Evolutionary conservation across 371 early-diverging fungal species (phyloP).

Genomic region (Zancudomyces culisetae): DNA sequence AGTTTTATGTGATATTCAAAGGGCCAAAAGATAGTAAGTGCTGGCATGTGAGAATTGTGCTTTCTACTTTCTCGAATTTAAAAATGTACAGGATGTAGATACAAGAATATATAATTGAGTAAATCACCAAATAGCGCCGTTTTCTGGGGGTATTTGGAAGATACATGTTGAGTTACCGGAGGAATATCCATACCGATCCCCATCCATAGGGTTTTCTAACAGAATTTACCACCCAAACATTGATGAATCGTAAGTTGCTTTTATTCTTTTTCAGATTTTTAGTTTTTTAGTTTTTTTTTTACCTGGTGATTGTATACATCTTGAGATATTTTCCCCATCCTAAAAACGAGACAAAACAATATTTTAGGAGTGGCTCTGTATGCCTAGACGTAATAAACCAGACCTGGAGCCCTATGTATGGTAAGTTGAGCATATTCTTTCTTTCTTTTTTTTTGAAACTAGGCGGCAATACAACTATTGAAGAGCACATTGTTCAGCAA

Average conservation of each 20-base stretch:
- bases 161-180: slow-evolving; percentile 96
- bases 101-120: too few relatives aligned
- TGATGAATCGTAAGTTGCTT: slow-evolving; percentile 74
- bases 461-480: too few relatives aligned
- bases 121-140: slow-evolving; percentile 72
- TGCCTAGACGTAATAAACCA: slow-evolving; percentile 99
- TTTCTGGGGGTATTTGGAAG: slow-evolving; percentile 87
- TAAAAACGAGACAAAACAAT: not conserved
- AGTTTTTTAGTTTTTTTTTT: too few relatives aligned
- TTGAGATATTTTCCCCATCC: too few relatives aligned
- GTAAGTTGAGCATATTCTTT: slow-evolving; percentile 25
- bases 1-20: slow-evolving; percentile 83
- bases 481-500: too few relatives aligned
- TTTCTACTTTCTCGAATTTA: not conserved
- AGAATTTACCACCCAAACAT: slow-evolving; percentile 99
- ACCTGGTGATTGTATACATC: not conserved
- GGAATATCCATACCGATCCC: slow-evolving; percentile 98
- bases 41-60: not conserved
- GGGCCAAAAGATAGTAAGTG: slow-evolving; percentile 90
- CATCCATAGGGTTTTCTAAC: slow-evolving; percentile 98
- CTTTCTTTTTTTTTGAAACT: too few relatives aligned
- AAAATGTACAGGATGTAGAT: too few relatives aligned
- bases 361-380: slow-evolving; percentile 69
- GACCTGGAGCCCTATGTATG: slow-evolving; percentile 99
- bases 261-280: not conserved